Evolutionary conservation across 371 early-diverging fungal genomes (phyloP), one percentile per base, ranked within the genome.

Genomic region (Apophysomyces trapeziformis): DNA sequence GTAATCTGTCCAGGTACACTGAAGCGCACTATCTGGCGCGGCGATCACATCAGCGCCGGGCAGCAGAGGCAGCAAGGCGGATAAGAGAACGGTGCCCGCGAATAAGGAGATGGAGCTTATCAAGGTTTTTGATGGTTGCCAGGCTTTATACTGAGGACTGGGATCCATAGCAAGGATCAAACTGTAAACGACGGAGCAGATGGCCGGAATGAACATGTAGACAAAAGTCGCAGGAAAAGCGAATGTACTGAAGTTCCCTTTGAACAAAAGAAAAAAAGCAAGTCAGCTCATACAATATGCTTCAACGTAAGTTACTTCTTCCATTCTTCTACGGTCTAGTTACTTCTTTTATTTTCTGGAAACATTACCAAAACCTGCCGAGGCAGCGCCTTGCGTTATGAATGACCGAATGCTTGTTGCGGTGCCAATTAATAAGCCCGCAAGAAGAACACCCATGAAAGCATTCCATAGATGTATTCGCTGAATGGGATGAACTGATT

Each of bases 141-240:
- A 80, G n/a, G 70, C 67, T 36, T 63, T 68, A 60, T 80, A 78
- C 1, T 57, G 59, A 7, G 81, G 75, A 26, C 78, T 78, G 5
- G 57, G 60, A 63, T 80, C 81, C 21, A 64, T 76, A 1, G 68
- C 68, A 6, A 80, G 45, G 21, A 80, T 71, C 7, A 72, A 16
- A 41, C 78, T 76, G 60, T 74, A 80, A 5, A 76, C 62, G 35
- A 71, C 58, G 7, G 74, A 47, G 16, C 68, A 63, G 26, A 76
- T 63, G 12, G 65, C 66, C 0, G 81, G 76, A 18, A 80, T 76
- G 21, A 80, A 59, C 78, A 80, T 78, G 57, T 74, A 80, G 8
- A 80, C 81, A 71, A 65, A 76, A 1, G 78, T 77, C 11, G 80
- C 75, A 35, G 80, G 80, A 56, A 74, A 80, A 1, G 74, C 76